These are phyloP conservation scores for Candida manassasensis DNA, from an alignment of 805 yeast genomes.

Conservation along the genomic window DNA sequence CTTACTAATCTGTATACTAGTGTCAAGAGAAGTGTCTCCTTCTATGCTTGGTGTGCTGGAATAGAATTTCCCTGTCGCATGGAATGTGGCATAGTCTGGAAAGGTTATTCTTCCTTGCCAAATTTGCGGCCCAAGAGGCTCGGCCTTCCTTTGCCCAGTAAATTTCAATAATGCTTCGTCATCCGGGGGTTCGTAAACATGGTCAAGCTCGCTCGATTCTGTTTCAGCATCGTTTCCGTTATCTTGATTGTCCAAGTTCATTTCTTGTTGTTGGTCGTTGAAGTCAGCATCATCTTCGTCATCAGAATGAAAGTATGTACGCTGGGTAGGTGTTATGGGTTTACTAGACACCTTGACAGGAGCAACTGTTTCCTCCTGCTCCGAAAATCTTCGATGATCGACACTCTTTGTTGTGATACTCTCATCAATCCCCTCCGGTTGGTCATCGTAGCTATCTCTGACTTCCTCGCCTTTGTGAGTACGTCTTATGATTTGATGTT, in stretches of 20 bases:
- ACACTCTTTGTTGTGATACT: constrained; percentile 27
- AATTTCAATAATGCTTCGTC: constrained; percentile 35
- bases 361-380: constrained; percentile 10
- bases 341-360: neutral
- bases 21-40: constrained; percentile 16
- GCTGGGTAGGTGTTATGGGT: neutral
- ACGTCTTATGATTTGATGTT: constrained; percentile 60
- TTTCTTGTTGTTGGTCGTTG: constrained; percentile 8
- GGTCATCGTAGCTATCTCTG: constrained; percentile 19
- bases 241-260: constrained; percentile 7
- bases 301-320: constrained; percentile 11
- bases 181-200: constrained; percentile 7
- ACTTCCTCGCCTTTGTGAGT: constrained; percentile 82
- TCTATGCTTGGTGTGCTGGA: constrained; percentile 24
- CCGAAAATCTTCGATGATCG: constrained; percentile 33
- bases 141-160: constrained; percentile 13
- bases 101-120: constrained; percentile 50
- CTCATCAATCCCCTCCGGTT: constrained; percentile 19
- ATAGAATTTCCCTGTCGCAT: constrained; percentile 32
- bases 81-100: constrained; percentile 46
- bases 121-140: constrained; percentile 12
- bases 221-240: constrained; percentile 6
- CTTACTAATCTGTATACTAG: constrained; percentile 17
- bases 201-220: constrained; percentile 16
- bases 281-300: constrained; percentile 21